Conservation (phyloP, 495 filamentous ascomycete genomes). For the Tuber brumale region DNA sequence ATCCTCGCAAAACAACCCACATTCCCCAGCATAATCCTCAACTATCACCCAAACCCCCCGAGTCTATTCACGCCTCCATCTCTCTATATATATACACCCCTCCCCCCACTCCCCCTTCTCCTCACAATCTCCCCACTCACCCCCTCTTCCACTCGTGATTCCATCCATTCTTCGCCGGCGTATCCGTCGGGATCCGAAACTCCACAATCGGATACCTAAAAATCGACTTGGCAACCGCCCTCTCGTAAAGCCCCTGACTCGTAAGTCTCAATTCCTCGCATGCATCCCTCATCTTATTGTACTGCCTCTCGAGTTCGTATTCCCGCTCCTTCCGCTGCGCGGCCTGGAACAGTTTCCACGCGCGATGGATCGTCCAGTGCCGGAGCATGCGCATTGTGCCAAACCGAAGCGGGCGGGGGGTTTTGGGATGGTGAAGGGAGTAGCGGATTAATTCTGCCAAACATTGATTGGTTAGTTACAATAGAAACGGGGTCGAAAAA, state of each 20-base stretch:
- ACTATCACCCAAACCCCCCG: background rate
- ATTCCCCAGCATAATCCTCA: background rate
- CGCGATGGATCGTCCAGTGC: constrained; percentile 99
- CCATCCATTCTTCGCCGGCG: constrained; percentile 57
- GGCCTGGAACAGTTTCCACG: constrained; percentile 63
- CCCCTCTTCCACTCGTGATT: constrained; percentile 51
- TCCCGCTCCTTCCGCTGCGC: constrained; percentile 51
- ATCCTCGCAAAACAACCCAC: background rate
- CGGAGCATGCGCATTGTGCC: constrained; percentile 67
- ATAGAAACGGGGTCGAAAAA: constrained; percentile 1
- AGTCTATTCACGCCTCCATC: constrained; percentile 3
- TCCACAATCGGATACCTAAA: constrained; percentile 44
- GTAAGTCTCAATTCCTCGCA: constrained; percentile 60
- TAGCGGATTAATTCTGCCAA: constrained; percentile 37
- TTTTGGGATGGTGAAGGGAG: constrained; percentile 39
- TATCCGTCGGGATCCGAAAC: constrained; percentile 42
- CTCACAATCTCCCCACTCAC: constrained; percentile 1
- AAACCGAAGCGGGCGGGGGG: constrained; percentile 40
- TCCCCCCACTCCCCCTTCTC: background rate
- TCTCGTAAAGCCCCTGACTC: constrained; percentile 58
- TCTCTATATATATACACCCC: background rate
- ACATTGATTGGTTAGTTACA: background rate
- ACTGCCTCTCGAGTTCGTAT: constrained; percentile 60
- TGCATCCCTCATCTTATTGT: constrained; percentile 60
- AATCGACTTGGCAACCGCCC: constrained; percentile 60